A percentile compares a stretch with the other conserved stretches of the same genome.
These are phyloP conservation scores for Fusarium nematophilum DNA, from an alignment of 2,329 filamentous ascomycete species.

Conservation along the genomic window DNA sequence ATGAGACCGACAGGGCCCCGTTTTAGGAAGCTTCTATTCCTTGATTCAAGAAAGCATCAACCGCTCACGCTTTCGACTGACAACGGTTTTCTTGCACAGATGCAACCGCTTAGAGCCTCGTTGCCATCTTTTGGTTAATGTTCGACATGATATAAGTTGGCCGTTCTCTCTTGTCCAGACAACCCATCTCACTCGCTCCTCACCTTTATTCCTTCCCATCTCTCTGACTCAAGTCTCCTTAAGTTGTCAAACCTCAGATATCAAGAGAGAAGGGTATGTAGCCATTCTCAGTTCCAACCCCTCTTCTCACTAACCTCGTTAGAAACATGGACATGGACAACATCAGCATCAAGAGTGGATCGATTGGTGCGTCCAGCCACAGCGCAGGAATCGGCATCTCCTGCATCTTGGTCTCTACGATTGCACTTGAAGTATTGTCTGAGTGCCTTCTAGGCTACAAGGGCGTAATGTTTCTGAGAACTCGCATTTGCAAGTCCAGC, in stretches of 20 bases:
- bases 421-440: background rate
- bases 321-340: background rate
- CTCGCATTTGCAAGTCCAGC: background rate
- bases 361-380: background rate
- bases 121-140: no score
- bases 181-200: background rate
- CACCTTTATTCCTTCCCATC: background rate
- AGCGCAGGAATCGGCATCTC: background rate
- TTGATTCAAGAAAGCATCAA: background rate
- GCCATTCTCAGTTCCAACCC: no score
- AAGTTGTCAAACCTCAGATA: no score
- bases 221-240: background rate
- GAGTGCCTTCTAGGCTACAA: background rate
- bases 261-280: no score
- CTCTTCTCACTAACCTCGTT: background rate
- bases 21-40: constrained; percentile 1
- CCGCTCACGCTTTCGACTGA: constrained; percentile 16
- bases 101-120: no score
- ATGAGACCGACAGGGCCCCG: constrained; percentile 21
- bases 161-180: no score
- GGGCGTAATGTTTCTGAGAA: background rate
- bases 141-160: no score
- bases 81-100: no score
- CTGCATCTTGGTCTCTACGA: background rate
- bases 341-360: background rate